phyloP scores from a whole-genome alignment of 495 filamentous ascomycete genomes.

The Monascus purpureus region DNA sequence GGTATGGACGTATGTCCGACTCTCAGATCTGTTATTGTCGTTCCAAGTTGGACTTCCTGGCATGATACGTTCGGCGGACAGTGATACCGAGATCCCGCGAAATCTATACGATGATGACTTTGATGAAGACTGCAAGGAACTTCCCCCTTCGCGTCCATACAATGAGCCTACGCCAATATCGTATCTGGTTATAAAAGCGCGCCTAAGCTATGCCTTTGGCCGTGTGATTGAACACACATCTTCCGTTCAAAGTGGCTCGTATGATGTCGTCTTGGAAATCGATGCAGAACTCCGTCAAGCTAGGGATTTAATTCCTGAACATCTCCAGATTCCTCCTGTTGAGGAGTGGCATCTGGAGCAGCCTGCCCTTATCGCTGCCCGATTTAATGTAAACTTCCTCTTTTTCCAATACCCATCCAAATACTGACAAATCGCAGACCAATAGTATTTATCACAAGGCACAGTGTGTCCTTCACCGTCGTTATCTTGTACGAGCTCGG shows the following conservation, averaged over 20 bases:
- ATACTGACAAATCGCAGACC: conserved; percentile 27
- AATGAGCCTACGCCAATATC: conserved; percentile 74
- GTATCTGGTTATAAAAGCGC: conserved; percentile 75
- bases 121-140: conserved; percentile 55
- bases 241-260: conserved; percentile 35
- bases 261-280: conserved; percentile 75
- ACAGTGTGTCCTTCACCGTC: conserved; percentile 76
- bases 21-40: conserved; percentile 75
- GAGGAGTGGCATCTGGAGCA: conserved; percentile 66
- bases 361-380: conserved; percentile 68
- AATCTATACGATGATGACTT: conserved; percentile 96
- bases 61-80: conserved; percentile 73
- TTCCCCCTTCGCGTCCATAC: conserved; percentile 61
- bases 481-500: conserved; percentile 65
- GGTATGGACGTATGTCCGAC: conserved; percentile 74
- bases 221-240: conserved; percentile 41
- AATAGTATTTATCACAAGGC: conserved; percentile 84
- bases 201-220: conserved; percentile 47
- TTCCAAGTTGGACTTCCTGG: conserved; percentile 82
- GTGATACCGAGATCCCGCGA: conserved; percentile 70
- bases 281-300: conserved; percentile 65
- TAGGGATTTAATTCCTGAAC: conserved; percentile 57
- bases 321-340: conserved; percentile 63
- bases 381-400: conserved; percentile 41
- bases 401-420: background rate